Percentiles rank a stretch among this genome's conserved stretches.
These are phyloP conservation scores for Exophiala xenobiotica DNA, from an alignment of 2,329 filamentous ascomycete species.

Conservation along the genomic window DNA sequence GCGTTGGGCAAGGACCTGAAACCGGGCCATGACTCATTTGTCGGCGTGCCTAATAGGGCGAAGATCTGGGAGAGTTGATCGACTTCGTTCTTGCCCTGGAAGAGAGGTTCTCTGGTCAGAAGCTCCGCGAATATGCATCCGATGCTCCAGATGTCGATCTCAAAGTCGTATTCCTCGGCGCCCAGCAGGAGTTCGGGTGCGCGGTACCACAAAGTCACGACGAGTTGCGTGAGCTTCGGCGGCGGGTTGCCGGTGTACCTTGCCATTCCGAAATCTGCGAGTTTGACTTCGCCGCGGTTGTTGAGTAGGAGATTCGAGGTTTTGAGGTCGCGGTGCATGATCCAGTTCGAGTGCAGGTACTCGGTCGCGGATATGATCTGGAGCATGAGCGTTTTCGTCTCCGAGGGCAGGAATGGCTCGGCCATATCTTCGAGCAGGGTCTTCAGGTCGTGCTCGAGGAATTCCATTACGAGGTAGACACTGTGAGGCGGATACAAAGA, in stretches of 20 bases:
- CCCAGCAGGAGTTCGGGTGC: slow-evolving; percentile 87
- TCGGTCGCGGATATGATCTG: slow-evolving; percentile 78
- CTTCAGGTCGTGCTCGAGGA: slow-evolving; percentile 95
- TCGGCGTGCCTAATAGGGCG: slow-evolving; percentile 81
- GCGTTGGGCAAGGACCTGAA: slow-evolving; percentile 89
- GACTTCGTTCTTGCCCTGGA: slow-evolving; percentile 90
- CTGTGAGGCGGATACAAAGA: slow-evolving; percentile 46
- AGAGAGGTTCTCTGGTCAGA: slow-evolving; percentile 73
- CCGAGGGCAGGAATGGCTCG: slow-evolving; percentile 87
- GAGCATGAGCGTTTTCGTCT: slow-evolving; percentile 83
- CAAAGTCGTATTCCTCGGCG: slow-evolving; percentile 67
- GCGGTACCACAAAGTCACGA: slow-evolving; percentile 97
- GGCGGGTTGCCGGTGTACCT: slow-evolving; percentile 79
- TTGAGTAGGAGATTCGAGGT: slow-evolving; percentile 92
- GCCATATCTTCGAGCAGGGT: slow-evolving; percentile 90
- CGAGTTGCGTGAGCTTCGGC: slow-evolving; percentile 78
- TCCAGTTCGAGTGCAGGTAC: slow-evolving; percentile 86
- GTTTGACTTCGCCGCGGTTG: slow-evolving; percentile 90
- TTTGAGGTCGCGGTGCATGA: slow-evolving; percentile 90
- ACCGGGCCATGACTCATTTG: slow-evolving; percentile 76
- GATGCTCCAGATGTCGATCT: slow-evolving; percentile 92
- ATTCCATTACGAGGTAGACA: slow-evolving; percentile 94
- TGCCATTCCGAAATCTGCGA: slow-evolving; percentile 98
- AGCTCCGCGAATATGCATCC: slow-evolving; percentile 96
- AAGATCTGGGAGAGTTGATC: slow-evolving; percentile 88